These are phyloP conservation scores for Brachypodium distachyon DNA, from an alignment of 202 grass and related monocot genomes.

Conservation along the genomic window DNA sequence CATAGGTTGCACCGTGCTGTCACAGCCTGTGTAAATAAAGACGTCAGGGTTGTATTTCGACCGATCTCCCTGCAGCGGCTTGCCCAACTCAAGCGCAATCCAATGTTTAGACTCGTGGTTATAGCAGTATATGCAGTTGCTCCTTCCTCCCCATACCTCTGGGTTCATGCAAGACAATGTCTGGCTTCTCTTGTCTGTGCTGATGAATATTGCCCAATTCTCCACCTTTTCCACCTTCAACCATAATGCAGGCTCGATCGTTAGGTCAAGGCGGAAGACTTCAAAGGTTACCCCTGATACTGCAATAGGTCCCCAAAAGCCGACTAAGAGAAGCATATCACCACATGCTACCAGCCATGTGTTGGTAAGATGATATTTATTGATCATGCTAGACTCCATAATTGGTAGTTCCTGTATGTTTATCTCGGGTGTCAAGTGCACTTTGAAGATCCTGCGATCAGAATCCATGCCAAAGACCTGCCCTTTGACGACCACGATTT, in stretches of 20 bases:
- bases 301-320: neutral
- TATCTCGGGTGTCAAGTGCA: neutral
- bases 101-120: neutral
- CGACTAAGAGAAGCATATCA: neutral
- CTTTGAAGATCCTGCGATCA: neutral
- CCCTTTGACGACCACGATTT: neutral
- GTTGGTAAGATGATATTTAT: neutral
- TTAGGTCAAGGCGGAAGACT: neutral
- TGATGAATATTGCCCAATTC: neutral
- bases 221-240: neutral
- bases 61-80: neutral
- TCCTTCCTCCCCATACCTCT: neutral
- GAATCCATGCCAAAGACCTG: neutral
- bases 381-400: neutral
- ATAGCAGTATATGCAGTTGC: slow-evolving; percentile 2
- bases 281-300: neutral
- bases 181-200: neutral
- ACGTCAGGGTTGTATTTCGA: neutral
- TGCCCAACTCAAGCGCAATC: neutral
- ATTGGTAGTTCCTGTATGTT: neutral
- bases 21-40: neutral
- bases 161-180: neutral
- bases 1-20: neutral
- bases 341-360: neutral
- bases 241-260: neutral